Conservation (phyloP, 192 early-diverging fungal genomes). For the Podila epicladia region DNA sequence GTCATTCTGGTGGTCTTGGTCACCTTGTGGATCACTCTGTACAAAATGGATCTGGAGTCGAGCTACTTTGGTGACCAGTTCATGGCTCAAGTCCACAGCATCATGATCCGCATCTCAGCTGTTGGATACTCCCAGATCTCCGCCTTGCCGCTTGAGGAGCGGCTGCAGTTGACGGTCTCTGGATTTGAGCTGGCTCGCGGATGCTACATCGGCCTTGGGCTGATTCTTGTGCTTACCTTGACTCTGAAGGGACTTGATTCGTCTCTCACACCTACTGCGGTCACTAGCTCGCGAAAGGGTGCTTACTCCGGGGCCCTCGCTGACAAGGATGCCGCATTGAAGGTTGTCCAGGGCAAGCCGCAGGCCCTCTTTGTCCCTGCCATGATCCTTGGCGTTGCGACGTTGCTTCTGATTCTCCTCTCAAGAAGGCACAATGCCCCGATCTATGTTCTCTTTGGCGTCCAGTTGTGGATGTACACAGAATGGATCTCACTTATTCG, state of each 20-base stretch:
- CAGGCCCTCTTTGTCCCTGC: conserved; percentile 23
- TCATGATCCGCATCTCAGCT: conserved; percentile 27
- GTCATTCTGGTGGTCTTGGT: conserved; percentile 5
- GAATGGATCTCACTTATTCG: conserved; percentile 24
- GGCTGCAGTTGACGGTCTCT: conserved; percentile 7
- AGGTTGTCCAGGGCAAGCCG: neutral
- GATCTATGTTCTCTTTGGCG: conserved; percentile 63
- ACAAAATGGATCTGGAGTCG: conserved; percentile 44
- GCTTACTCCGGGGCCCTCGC: neutral
- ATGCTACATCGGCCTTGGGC: conserved; percentile 25
- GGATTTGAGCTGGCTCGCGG: conserved; percentile 39
- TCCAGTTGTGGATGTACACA: conserved; percentile 57
- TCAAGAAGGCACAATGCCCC: conserved; percentile 69
- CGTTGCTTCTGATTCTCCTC: conserved; percentile 72
- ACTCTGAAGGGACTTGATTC: conserved; percentile 2
- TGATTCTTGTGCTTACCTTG: conserved; percentile 8
- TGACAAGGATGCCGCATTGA: neutral
- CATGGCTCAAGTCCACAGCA: conserved; percentile 14
- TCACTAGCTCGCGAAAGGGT: neutral
- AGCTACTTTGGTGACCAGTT: conserved; percentile 14
- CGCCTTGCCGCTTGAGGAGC: neutral
- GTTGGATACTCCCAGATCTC: conserved; percentile 9
- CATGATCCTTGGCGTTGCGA: conserved; percentile 54
- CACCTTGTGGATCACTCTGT: conserved; percentile 38
- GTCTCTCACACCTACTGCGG: neutral